Base-by-base conservation (phyloP, 768 basidiomycete genomes). In the Leccinum truebloodii region DNA sequence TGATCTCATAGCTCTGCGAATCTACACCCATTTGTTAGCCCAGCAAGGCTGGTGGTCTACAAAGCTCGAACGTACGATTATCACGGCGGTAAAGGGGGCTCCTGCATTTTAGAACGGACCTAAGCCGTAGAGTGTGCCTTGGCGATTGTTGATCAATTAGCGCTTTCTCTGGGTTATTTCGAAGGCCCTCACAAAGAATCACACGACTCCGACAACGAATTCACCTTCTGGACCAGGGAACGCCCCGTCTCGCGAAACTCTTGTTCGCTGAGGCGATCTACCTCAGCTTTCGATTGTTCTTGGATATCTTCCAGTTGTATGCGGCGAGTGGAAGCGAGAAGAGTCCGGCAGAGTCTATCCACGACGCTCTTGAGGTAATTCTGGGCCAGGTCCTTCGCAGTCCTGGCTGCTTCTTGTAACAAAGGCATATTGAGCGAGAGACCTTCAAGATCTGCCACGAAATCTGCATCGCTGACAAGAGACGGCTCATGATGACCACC, bases 361-460 rank as follows among this genome's bases (percentile, higher is more conserved):
- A 73, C 67, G 13, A 55, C 37, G 1, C 18, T 22, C 9, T 53
- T 61, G 2, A 71, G 65, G 62, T 64, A 63, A 24, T 59, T 64
- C 35, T 73, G 64, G 0, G 64, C 71, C 7, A 65, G 59, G 20
- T 55, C 63, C 14, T 54, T 64, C 7, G 66, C 60, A 14, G 32
- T n/a, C 9, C n/a, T 57, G 3, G 64, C 54, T 28, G 37, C 62
- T 8, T 71, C 71, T 41, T 52, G 63, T 30, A 71, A 16, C n/a
- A 54, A 24, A 13, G 70, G 67, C n/a, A 55, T 53, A 30, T 63
- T 60, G 3, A 35, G 44, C 1, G 30, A 62, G 37, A 65, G 49
- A 18, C 35, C 22, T 24, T 69, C 69, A 12, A 71, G 65, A 52
- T 72, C 68, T 4, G 65, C 34, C 16, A 71, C 37, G 46, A 73